Evolutionary conservation across 345 rosid genomes (phyloP).

Genomic region (Durio zibethinus): DNA sequence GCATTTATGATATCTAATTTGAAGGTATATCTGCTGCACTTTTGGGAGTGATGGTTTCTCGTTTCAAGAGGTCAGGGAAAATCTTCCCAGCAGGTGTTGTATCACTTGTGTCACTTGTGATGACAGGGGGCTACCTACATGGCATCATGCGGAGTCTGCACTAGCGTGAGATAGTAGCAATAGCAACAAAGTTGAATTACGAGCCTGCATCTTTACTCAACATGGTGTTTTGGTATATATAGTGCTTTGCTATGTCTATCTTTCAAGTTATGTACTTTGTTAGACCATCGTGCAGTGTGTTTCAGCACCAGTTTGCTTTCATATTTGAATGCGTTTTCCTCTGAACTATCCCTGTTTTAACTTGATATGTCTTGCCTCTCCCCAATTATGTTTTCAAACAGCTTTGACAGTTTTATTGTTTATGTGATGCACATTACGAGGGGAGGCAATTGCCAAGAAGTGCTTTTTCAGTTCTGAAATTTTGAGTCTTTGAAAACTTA

Average conservation of each 20-base stretch:
- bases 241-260: neutral
- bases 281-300: neutral
- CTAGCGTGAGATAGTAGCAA: conserved; percentile 18
- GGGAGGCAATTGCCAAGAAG: neutral
- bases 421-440: neutral
- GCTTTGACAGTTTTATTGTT: neutral
- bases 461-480: neutral
- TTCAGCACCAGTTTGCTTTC: neutral
- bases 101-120: conserved; percentile 65
- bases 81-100: conserved; percentile 86
- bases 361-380: no score
- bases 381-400: no score
- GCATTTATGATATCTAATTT: conserved; percentile 7
- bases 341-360: no score
- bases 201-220: neutral
- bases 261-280: neutral
- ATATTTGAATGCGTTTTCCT: neutral
- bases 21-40: conserved; percentile 71
- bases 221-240: neutral
- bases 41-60: conserved; percentile 76
- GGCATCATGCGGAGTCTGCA: conserved; percentile 67
- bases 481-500: neutral
- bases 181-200: neutral
- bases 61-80: conserved; percentile 72
- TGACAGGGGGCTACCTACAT: conserved; percentile 82